phyloP scores from a whole-genome alignment of 2,329 filamentous ascomycete genomes.

The Sporothrix brunneoviolacea region DNA sequence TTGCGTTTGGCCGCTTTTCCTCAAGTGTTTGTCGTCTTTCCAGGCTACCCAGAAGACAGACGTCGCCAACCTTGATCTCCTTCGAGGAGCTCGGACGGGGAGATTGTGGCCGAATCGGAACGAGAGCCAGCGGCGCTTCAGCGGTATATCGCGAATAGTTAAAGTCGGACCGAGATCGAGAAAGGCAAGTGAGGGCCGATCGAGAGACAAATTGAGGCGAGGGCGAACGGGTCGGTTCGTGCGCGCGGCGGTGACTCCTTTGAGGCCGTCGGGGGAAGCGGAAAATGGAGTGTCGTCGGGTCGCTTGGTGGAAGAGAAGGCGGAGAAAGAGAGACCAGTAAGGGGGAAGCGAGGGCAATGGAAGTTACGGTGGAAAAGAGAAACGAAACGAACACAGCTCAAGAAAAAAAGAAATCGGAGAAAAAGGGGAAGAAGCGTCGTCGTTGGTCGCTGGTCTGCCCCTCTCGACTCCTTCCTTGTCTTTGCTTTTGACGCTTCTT shows the following conservation, averaged over 20 bases:
- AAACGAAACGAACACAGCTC: neutral
- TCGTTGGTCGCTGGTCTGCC: slow-evolving; percentile 10
- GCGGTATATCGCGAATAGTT: neutral
- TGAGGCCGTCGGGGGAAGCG: neutral
- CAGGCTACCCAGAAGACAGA: neutral
- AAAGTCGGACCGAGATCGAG: too few relatives aligned
- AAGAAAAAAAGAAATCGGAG: neutral
- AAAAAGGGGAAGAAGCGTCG: neutral
- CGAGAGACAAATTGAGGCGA: too few relatives aligned
- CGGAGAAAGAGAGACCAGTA: neutral
- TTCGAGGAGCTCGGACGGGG: neutral
- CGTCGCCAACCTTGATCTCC: too few relatives aligned
- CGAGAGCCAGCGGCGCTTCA: neutral
- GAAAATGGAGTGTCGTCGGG: neutral
- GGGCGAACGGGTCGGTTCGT: too few relatives aligned
- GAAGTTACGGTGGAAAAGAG: neutral
- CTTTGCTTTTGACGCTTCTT: neutral
- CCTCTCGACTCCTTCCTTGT: slow-evolving; percentile 15
- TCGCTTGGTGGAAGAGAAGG: neutral
- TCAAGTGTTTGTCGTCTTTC: neutral
- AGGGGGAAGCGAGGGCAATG: neutral
- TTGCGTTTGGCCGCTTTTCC: neutral
- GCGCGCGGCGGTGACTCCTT: neutral
- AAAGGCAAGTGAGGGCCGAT: neutral
- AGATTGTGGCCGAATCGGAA: neutral